A percentile compares a stretch with the other conserved stretches of the same genome.
Evolutionary conservation across 148 eudicot species (phyloP).

Genomic region (Heliosperma pusillum): DNA sequence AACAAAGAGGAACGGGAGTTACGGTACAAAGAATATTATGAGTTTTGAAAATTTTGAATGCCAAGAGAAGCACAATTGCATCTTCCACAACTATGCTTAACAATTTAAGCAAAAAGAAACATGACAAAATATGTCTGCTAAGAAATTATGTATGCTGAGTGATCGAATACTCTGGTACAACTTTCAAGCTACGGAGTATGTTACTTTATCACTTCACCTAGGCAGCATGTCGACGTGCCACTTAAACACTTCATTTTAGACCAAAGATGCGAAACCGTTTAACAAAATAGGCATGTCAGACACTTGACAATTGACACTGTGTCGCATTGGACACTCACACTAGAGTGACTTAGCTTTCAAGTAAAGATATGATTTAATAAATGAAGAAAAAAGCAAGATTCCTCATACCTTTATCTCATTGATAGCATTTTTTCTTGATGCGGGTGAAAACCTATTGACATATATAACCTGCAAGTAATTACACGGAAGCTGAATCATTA

Average conservation of each 20-base stretch:
- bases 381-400: slow-evolving; percentile 10
- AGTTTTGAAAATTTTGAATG: background rate
- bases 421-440: slow-evolving; percentile 86
- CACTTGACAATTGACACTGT: background rate
- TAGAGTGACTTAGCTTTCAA: background rate
- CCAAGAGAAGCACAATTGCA: background rate
- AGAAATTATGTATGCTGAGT: background rate
- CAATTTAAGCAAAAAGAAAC: background rate
- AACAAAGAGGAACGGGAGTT: no score
- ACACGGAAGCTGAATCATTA: slow-evolving; percentile 13
- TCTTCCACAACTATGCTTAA: background rate
- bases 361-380: background rate
- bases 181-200: no score
- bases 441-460: slow-evolving; percentile 80
- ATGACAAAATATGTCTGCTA: background rate
- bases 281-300: background rate
- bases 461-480: slow-evolving; percentile 71
- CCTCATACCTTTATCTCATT: slow-evolving; percentile 85
- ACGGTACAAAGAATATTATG: no score
- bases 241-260: background rate
- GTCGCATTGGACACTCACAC: background rate
- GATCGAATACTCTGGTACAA: background rate
- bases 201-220: background rate
- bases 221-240: background rate
- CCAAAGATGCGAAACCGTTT: background rate